These are phyloP conservation scores for Coemansia sp. DNA, from an alignment of 192 early-diverging fungal species.

Conservation along the genomic window DNA sequence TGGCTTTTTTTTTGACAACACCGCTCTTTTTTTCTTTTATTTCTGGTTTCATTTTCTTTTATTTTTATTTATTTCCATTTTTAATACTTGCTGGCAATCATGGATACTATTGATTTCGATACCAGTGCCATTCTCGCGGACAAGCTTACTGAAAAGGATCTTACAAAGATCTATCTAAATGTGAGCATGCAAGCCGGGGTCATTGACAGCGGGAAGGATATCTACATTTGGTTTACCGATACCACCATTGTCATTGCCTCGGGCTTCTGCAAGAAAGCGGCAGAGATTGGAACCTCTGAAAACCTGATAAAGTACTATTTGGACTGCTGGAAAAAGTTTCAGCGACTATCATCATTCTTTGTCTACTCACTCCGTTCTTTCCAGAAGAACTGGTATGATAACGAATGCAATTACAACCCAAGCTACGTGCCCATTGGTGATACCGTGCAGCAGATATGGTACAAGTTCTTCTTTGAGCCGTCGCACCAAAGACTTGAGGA, in stretches of 20 bases:
- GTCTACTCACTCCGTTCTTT: neutral
- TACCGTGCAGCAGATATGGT: neutral
- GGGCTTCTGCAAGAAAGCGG: neutral
- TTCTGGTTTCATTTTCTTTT: no score
- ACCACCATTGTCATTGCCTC: neutral
- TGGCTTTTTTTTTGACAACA: no score
- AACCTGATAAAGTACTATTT: neutral
- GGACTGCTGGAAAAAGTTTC: neutral
- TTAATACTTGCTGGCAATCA: no score
- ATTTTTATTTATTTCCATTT: no score
- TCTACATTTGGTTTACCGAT: neutral
- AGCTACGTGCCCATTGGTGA: neutral
- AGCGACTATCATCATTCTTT: neutral
- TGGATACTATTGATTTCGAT: neutral
- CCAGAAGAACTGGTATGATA: neutral
- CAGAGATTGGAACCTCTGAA: neutral
- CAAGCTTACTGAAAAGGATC: neutral
- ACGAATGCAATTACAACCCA: neutral
- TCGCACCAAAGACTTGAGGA: neutral
- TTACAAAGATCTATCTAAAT: neutral
- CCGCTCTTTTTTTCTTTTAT: no score
- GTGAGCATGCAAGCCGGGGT: neutral
- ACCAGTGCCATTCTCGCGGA: neutral
- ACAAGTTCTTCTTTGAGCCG: neutral
- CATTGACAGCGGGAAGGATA: neutral